Percentiles rank a stretch among this genome's conserved stretches.
phyloP scores from a whole-genome alignment of 73 alveolate species.

The Effrenium voratum region DNA sequence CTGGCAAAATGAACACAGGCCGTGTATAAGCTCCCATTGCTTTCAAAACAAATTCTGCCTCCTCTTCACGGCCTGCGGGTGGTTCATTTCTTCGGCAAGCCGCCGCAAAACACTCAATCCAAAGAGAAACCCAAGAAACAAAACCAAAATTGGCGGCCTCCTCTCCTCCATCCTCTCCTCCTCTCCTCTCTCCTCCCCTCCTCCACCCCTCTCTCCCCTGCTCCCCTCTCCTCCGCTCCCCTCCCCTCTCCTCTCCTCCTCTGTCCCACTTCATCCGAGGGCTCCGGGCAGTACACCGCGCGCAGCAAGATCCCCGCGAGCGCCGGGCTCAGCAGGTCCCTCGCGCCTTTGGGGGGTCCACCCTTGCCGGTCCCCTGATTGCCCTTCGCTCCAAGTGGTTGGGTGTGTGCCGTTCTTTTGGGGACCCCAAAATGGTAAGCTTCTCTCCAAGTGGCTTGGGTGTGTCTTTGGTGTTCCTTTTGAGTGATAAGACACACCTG shows the following conservation, averaged over 20 bases:
- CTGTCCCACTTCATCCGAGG: neutral
- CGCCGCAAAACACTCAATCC: too few relatives aligned
- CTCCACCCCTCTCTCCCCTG: neutral
- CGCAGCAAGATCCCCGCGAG: slow-evolving; percentile 14
- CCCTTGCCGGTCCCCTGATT: neutral
- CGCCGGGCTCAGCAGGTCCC: slow-evolving; percentile 36
- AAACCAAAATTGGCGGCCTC: too few relatives aligned
- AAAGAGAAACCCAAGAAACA: too few relatives aligned
- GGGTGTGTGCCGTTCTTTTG: neutral
- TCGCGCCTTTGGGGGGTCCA: neutral
- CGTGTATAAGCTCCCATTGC: too few relatives aligned
- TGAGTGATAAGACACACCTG: too few relatives aligned
- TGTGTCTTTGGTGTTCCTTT: neutral
- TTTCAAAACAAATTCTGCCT: too few relatives aligned
- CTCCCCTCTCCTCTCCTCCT: neutral
- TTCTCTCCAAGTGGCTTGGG: neutral
- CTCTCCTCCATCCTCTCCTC: too few relatives aligned
- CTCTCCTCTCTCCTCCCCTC: neutral
- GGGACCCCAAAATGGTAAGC: neutral
- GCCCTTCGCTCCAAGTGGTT: neutral
- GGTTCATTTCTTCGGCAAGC: too few relatives aligned
- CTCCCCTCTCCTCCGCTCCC: neutral
- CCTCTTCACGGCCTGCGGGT: too few relatives aligned
- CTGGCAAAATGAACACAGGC: too few relatives aligned
- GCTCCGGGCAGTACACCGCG: slow-evolving; percentile 26